A percentile compares a stretch with the other conserved stretches of the same genome.
Evolutionary conservation across 352 stramenopile genomes (phyloP).

Genomic region (Globisporangium middletonii): DNA sequence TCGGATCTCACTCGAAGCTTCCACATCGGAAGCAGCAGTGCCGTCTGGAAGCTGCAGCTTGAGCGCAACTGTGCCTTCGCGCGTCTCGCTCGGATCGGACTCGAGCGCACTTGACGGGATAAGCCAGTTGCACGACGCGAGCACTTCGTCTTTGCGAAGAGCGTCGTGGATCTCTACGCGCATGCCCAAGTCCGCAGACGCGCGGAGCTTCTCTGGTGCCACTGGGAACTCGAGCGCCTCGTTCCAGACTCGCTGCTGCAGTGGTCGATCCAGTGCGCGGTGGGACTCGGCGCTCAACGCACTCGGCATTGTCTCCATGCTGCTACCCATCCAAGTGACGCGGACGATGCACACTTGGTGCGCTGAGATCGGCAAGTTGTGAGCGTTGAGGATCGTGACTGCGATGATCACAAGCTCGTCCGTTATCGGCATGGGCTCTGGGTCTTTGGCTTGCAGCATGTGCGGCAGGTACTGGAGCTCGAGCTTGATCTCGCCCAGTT

Average conservation of each 20-base stretch:
- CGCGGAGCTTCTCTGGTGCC: constrained; percentile 1
- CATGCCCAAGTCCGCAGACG: constrained; percentile 7
- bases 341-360: constrained; percentile 13
- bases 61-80: neutral
- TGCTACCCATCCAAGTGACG: constrained; percentile 16
- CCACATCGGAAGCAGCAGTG: neutral
- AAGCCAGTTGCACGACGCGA: constrained; percentile 26
- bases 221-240: constrained; percentile 12
- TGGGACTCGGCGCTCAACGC: neutral
- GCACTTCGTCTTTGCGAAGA: constrained; percentile 9
- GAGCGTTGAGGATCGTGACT: constrained; percentile 10
- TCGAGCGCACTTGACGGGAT: constrained; percentile 18
- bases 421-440: neutral
- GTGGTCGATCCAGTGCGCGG: too few relatives aligned
- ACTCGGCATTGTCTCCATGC: constrained; percentile 23
- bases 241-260: constrained; percentile 11
- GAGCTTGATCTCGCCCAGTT: constrained; percentile 22
- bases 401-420: neutral
- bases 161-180: constrained; percentile 19
- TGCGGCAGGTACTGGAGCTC: constrained; percentile 40
- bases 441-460: neutral
- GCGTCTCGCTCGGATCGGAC: too few relatives aligned
- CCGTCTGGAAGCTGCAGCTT: constrained; percentile 4
- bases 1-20: neutral
- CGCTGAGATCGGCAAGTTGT: constrained; percentile 3